Percentiles rank a stretch among this genome's conserved stretches.
phyloP scores from a whole-genome alignment of 2,329 filamentous ascomycete species.

The Ceratocystis ficicola region DNA sequence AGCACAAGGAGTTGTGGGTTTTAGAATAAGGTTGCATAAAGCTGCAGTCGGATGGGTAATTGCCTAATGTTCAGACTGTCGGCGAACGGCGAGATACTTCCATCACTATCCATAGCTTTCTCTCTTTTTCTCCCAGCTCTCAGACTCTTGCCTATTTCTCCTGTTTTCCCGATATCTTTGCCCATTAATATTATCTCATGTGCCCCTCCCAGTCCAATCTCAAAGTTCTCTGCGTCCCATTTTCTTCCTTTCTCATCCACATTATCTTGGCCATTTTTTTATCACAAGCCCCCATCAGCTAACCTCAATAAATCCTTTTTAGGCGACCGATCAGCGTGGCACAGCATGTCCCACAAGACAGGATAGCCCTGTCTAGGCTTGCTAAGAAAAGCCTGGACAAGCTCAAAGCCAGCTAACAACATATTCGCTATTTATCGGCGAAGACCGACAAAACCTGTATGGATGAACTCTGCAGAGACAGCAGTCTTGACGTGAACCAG shows the following conservation, averaged over 20 bases:
- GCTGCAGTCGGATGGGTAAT: background rate
- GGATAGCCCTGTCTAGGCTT: background rate
- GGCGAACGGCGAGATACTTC: background rate
- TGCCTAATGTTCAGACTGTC: background rate
- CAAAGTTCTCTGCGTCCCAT: background rate
- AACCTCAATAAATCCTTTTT: background rate
- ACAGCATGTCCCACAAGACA: background rate
- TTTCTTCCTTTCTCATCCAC: background rate
- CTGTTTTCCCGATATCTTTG: background rate
- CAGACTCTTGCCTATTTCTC: background rate
- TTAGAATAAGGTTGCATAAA: background rate
- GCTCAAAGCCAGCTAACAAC: background rate
- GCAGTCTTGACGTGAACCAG: too few relatives aligned
- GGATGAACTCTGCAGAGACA: too few relatives aligned
- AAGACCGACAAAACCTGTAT: too few relatives aligned
- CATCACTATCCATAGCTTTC: background rate
- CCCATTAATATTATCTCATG: background rate
- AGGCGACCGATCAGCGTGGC: background rate
- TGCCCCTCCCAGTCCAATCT: background rate
- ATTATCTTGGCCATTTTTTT: background rate
- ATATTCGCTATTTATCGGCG: too few relatives aligned
- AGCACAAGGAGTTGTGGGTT: background rate
- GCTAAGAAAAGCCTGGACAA: too few relatives aligned
- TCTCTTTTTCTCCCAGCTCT: background rate
- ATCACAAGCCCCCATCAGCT: constrained; percentile 5